Evolutionary conservation across 768 basidiomycete genomes (phyloP), one percentile per base, ranked within the genome.

Genomic region (Mycena olivaceomarginata): DNA sequence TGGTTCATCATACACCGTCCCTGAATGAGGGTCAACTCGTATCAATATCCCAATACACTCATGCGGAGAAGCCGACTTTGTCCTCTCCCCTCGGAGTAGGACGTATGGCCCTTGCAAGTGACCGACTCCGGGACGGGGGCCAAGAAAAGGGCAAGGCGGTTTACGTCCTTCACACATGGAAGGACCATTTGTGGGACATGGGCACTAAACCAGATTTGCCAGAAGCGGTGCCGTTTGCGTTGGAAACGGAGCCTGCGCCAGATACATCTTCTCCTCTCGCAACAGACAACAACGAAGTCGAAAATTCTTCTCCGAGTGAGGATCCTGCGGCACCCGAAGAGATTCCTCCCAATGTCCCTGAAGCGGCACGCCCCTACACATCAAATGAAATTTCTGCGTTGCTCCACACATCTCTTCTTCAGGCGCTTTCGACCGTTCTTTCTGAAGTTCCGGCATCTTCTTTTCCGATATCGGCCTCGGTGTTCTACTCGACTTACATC

Each of bases 61-160:
- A 85, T 65, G 82, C 84, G 16, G 85, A 82, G 40, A 82, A 81
- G 12, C 82, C 85, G 15, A 86, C 78, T 53, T 81, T 89, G 2
- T 91, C 91, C 4, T 85, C 91, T 16, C 94, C 95, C 1, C 87
- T 97, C n/a, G 95, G 93, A 46, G 92, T 97, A 8, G 96, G 96
- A 1, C 88, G 89, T 37, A 91, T 96, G 90, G 94, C 93, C 5
- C 84, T 95, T 12, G 82, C 91, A 20, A 86, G 89, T 60, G 86
- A 89, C 67, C 86, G 87, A 60, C 82, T 95, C 71, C 82, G 82
- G 51, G 83, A 86, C 60, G 84, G 85, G 45, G 85, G 83, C 25
- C 84, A 84, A 73, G 88, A 87, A 68, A 96, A 95, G 80, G 96
- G 96, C 1, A 97, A 97, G 82, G 96, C 95, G 0, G 94, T 96